Base-by-base conservation (phyloP, 2,329 filamentous ascomycete species). In the Metarhizium humberi region DNA sequence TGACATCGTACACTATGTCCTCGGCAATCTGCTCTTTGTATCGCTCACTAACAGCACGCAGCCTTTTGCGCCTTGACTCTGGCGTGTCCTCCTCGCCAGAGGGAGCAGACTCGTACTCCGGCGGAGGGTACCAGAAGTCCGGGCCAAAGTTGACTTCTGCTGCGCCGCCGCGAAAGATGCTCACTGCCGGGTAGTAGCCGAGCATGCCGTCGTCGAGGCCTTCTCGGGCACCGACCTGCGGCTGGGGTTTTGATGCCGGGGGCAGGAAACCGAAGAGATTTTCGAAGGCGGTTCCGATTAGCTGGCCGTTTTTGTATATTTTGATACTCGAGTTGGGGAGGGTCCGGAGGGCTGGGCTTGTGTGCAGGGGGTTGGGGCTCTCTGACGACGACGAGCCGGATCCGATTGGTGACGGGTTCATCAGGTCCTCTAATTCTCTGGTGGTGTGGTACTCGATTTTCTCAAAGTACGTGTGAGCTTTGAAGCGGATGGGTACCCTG, bases 61-160 rank as follows among this genome's bases (percentile, higher is more conserved):
- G 62, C 53, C 63, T 66, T n/a, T 66, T 64, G 30, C 65, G 55
- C 2, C 52, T 60, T 11, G 58, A 56, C n/a, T 60, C 62, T 20
- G 55, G 52, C 47, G 50, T 55, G 50, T 55, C 62, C 73, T 81
- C 78, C 47, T 80, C 78, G 11, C 75, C 73, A 53, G 81, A 78
- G 11, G 69, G 67, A 16, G 69, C 68, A n/a, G 72, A 67, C 36
- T 71, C 73, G 51, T 78, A 75, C 20, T 78, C 81, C 3, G 83
- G 78, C 0, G 92, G 92, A 16, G 91, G 90, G 66, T 78, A 88
- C 91, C 92, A 96, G 75, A 96, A 97, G 36, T 94, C 79, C 0
- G 90, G 91, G 1, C 94, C 92, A 67, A 99, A 96, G 70, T 96
- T 96, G 63, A 92, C 86, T 69, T 97, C 89, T 16, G 88, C 92